phyloP scores from a whole-genome alignment of 2,329 filamentous ascomycete genomes.

The Diaporthe vaccinii region DNA sequence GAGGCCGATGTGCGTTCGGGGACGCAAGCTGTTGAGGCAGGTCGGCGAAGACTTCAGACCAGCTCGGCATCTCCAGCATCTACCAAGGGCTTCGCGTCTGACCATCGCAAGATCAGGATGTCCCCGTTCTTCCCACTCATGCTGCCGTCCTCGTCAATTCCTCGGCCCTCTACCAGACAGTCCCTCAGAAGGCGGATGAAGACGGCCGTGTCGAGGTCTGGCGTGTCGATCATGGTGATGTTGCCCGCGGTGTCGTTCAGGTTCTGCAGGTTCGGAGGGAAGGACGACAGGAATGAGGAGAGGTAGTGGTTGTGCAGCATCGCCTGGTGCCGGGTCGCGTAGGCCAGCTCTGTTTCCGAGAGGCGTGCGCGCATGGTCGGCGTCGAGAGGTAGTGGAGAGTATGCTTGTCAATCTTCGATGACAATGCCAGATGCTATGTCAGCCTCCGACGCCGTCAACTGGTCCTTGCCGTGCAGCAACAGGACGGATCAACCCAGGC shows the following conservation, averaged over 20 bases:
- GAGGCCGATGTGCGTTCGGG: background rate
- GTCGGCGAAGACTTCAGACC: constrained; percentile 57
- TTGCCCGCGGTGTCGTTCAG: constrained; percentile 92
- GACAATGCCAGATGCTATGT: background rate
- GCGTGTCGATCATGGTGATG: constrained; percentile 91
- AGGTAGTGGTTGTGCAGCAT: constrained; percentile 88
- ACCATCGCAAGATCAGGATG: constrained; percentile 79
- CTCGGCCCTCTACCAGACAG: constrained; percentile 69
- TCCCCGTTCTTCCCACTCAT: constrained; percentile 73
- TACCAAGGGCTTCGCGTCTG: constrained; percentile 76
- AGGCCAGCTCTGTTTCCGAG: constrained; percentile 82
- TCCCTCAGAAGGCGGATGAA: constrained; percentile 82
- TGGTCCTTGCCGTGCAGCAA: background rate
- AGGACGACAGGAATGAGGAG: constrained; percentile 84
- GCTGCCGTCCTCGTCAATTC: constrained; percentile 73
- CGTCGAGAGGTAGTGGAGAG: constrained; percentile 78
- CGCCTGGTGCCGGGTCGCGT: constrained; percentile 87
- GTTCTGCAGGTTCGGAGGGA: constrained; percentile 83
- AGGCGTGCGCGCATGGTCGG: constrained; percentile 71
- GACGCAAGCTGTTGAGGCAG: no score
- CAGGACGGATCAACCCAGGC: constrained; percentile 40
- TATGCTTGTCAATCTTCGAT: constrained; percentile 79
- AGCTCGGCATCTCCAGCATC: constrained; percentile 69
- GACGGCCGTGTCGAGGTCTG: constrained; percentile 85
- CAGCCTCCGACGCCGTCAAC: constrained; percentile 9